These are phyloP conservation scores for Pseudogymnoascus sp. DNA, from an alignment of 2,329 filamentous ascomycete species.

Conservation along the genomic window DNA sequence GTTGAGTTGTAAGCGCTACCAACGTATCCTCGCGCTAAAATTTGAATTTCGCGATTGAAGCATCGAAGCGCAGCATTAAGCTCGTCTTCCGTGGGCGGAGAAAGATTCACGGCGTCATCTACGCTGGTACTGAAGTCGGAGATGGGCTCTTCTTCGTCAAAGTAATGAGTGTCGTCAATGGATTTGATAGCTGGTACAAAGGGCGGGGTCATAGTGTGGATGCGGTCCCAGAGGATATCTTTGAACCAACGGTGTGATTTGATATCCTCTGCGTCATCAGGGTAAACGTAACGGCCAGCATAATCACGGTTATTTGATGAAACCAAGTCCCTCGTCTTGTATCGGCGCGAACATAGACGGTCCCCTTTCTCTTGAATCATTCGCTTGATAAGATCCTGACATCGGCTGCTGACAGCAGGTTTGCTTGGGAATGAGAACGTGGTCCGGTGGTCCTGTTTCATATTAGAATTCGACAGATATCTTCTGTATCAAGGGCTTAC, in stretches of 20 bases:
- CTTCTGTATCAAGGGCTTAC: constrained; percentile 36
- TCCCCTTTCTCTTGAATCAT: constrained; percentile 67
- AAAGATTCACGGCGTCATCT: constrained; percentile 1
- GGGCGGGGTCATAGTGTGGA: constrained; percentile 65
- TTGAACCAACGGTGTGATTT: constrained; percentile 82
- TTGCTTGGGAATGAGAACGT: constrained; percentile 64
- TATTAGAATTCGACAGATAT: constrained; percentile 15
- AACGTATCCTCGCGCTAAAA: constrained; percentile 25
- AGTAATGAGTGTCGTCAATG: constrained; percentile 76
- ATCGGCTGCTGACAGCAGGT: constrained; percentile 57
- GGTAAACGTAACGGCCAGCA: constrained; percentile 60
- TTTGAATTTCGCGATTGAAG: constrained; percentile 28
- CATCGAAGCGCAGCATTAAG: constrained; percentile 25
- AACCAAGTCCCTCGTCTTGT: constrained; percentile 55
- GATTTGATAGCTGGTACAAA: constrained; percentile 67
- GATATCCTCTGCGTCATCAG: constrained; percentile 81
- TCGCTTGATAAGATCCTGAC: constrained; percentile 66
- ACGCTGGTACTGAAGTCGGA: constrained; percentile 49
- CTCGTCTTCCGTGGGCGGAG: constrained; percentile 14
- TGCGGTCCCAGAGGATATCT: constrained; percentile 65
- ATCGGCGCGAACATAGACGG: constrained; percentile 69
- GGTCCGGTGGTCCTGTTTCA: constrained; percentile 55
- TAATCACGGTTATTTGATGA: constrained; percentile 28
- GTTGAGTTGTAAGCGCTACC: constrained; percentile 25
- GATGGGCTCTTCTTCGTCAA: constrained; percentile 72